Evolutionary conservation across 257 asterid genomes (phyloP).

Genomic region (Nicotiana paniculata): DNA sequence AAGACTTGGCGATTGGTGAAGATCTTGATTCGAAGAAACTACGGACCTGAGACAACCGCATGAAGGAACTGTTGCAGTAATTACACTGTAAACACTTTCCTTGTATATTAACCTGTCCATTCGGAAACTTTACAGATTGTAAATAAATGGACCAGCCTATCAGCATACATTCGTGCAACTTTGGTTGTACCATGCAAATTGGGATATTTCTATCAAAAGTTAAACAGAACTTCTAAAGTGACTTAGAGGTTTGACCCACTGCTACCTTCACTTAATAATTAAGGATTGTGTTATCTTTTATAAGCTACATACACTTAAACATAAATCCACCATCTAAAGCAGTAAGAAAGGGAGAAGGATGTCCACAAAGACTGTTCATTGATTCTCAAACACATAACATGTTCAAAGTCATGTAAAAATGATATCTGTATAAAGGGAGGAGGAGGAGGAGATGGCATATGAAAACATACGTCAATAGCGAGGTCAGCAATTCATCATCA

Average conservation of each 20-base stretch:
- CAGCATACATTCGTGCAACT: slow-evolving; percentile 3
- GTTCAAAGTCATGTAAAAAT: not conserved
- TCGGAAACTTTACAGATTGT: not conserved
- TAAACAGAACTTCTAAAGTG: not conserved
- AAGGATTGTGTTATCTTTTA: not conserved
- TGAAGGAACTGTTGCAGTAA: not conserved
- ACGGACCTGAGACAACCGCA: not conserved
- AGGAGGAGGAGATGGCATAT: slow-evolving; percentile 11
- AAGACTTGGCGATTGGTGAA: not conserved
- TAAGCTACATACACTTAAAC: not conserved
- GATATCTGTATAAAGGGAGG: not conserved
- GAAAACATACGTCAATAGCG: slow-evolving; percentile 40
- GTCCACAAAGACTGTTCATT: not conserved
- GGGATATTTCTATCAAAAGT: not conserved
- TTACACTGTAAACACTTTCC: not conserved
- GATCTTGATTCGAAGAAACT: not conserved
- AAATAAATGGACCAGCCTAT: not conserved
- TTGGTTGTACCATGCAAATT: not conserved
- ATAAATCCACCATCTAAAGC: not conserved
- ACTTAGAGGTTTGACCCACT: not conserved
- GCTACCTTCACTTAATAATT: not conserved
- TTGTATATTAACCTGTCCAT: not conserved
- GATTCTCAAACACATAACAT: not conserved
- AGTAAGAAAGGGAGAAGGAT: not conserved
- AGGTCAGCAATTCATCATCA: slow-evolving; percentile 55